phyloP scores from a whole-genome alignment of 768 basidiomycete species.

The Lactifluus volemus region DNA sequence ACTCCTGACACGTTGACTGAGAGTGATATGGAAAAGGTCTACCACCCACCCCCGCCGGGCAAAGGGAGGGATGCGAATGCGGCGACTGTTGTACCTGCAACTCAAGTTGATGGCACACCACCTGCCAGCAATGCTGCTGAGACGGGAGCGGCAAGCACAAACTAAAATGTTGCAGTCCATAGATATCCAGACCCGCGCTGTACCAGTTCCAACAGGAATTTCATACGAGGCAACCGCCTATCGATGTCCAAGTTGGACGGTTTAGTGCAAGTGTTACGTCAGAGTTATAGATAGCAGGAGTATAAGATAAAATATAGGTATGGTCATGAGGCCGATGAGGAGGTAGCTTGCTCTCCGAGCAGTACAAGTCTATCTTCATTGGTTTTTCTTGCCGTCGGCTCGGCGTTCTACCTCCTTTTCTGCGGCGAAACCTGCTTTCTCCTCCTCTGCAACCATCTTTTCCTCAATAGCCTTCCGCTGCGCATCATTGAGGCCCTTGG shows the following conservation, averaged over 20 bases:
- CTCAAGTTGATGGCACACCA: background rate
- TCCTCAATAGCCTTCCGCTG: constrained; percentile 49
- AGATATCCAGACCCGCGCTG: background rate
- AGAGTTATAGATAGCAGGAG: background rate
- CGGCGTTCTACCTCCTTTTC: constrained; percentile 41
- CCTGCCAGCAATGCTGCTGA: background rate
- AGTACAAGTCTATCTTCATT: background rate
- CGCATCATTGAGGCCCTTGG: constrained; percentile 33
- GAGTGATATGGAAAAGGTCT: constrained; percentile 53
- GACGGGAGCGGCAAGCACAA: too few relatives aligned
- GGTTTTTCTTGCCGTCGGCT: constrained; percentile 19
- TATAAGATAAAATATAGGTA: background rate
- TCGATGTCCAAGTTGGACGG: background rate
- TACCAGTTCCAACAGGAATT: background rate
- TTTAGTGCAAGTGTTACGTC: background rate
- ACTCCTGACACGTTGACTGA: background rate
- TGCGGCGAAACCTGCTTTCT: constrained; percentile 61
- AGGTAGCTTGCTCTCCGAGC: background rate
- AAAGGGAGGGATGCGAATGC: constrained; percentile 58
- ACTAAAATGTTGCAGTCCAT: background rate
- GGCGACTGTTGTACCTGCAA: background rate
- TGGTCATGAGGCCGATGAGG: background rate
- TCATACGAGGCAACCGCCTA: background rate
- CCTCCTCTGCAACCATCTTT: constrained; percentile 58
- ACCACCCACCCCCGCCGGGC: constrained; percentile 76